phyloP scores from a whole-genome alignment of 768 basidiomycete genomes.

The Leucogyrophana mollusca region DNA sequence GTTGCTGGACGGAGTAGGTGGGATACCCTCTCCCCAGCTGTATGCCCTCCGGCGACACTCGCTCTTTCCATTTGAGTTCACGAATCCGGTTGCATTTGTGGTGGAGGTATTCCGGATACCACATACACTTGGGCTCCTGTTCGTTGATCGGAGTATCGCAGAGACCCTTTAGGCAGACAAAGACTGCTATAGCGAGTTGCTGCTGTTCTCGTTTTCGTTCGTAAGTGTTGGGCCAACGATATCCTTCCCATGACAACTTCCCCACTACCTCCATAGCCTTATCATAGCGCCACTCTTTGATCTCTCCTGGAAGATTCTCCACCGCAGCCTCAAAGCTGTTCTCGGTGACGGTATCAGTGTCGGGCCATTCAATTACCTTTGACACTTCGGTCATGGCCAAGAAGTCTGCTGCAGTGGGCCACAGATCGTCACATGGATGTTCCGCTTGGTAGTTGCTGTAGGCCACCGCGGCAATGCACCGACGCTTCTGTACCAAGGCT shows the following conservation, averaged over 20 bases:
- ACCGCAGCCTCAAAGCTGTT: background rate
- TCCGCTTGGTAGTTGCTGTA: slow-evolving; percentile 1
- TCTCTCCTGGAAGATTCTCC: background rate
- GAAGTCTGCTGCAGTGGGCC: slow-evolving; percentile 2
- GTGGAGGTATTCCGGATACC: slow-evolving; percentile 3
- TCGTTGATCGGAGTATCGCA: background rate
- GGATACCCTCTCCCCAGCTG: slow-evolving; percentile 1
- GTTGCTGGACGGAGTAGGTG: background rate
- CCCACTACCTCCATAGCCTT: too few relatives aligned
- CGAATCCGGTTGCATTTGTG: slow-evolving; percentile 6
- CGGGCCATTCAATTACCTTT: background rate
- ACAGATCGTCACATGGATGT: background rate
- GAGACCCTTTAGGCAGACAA: slow-evolving; percentile 6
- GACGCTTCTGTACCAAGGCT: background rate
- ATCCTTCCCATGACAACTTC: too few relatives aligned
- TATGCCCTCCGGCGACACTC: background rate
- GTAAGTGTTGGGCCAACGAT: too few relatives aligned
- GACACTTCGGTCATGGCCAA: background rate
- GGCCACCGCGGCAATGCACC: background rate
- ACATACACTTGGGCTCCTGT: slow-evolving; percentile 18
- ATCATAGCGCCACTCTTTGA: background rate
- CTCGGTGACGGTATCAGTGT: background rate
- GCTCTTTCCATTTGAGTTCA: background rate
- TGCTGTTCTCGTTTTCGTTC: too few relatives aligned
- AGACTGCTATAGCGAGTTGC: slow-evolving; percentile 32